Percentiles rank a stretch among this genome's conserved stretches.
Evolutionary conservation across 139 green algal species (phyloP).

Genomic region (Yamagishiella unicocca): DNA sequence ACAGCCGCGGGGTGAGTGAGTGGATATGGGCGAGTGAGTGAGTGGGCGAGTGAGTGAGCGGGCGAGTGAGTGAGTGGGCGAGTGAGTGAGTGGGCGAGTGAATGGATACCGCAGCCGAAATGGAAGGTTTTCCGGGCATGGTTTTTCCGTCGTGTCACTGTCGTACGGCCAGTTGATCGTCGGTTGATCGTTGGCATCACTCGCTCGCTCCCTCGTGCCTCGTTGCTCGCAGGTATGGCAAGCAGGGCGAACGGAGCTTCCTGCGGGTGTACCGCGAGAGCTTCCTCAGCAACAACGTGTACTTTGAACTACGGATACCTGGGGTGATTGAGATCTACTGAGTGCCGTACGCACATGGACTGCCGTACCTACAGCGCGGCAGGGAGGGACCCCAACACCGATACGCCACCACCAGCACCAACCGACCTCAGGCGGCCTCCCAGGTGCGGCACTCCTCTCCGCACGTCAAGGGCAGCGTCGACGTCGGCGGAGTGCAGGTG

Average conservation of each 20-base stretch:
- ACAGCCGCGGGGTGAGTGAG: background rate
- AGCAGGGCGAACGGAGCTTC: background rate
- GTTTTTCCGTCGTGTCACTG: too few species aligned
- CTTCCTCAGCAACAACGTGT: background rate
- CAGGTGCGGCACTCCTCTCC: background rate
- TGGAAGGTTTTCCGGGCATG: too few species aligned
- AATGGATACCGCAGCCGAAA: too few species aligned
- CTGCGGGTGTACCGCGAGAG: background rate
- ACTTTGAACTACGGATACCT: slow-evolving; percentile 9
- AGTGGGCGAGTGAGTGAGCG: too few species aligned
- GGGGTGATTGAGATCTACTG: slow-evolving; percentile 13
- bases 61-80: too few species aligned
- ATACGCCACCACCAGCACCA: too few species aligned
- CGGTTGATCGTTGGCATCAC: too few species aligned
- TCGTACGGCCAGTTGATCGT: too few species aligned
- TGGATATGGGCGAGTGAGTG: too few species aligned
- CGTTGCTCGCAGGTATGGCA: background rate
- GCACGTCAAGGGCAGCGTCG: background rate
- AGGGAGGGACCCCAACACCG: too few species aligned
- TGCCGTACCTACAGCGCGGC: background rate
- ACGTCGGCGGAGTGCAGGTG: background rate
- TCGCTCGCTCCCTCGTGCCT: too few species aligned
- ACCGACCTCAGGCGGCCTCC: background rate
- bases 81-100: too few species aligned
- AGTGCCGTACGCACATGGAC: background rate